Percentiles rank a stretch among this genome's conserved stretches.
These are phyloP conservation scores for Cocos nucifera DNA, from an alignment of 176 grass and related monocot genomes.

Conservation along the genomic window DNA sequence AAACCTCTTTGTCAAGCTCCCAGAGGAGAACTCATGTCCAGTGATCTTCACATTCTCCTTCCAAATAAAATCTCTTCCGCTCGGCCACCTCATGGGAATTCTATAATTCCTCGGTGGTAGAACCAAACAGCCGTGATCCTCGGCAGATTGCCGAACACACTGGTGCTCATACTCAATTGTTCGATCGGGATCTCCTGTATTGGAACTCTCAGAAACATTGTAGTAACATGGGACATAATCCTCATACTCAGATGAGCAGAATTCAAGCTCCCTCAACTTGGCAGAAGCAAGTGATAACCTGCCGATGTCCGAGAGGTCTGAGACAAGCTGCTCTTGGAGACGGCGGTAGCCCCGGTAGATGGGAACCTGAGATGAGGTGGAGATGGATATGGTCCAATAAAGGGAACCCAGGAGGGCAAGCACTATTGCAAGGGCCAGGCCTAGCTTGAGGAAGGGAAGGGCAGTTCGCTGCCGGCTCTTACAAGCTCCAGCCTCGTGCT, in stretches of 20 bases:
- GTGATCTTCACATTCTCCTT: slow-evolving; percentile 97
- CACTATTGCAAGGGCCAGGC: slow-evolving; percentile 26
- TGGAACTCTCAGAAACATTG: slow-evolving; percentile 63
- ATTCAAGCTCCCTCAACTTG: slow-evolving; percentile 56
- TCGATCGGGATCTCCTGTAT: slow-evolving; percentile 53
- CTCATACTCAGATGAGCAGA: slow-evolving; percentile 54
- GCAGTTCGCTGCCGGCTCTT: slow-evolving; percentile 33
- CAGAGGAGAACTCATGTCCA: slow-evolving; percentile 93
- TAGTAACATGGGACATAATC: slow-evolving; percentile 90
- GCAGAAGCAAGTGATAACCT: slow-evolving; percentile 59
- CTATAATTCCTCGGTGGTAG: slow-evolving; percentile 67
- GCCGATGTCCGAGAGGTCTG: slow-evolving; percentile 73
- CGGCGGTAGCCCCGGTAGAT: slow-evolving; percentile 53
- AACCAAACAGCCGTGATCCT: slow-evolving; percentile 40
- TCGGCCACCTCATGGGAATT: slow-evolving; percentile 84
- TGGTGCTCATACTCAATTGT: slow-evolving; percentile 58
- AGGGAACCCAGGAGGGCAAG: slow-evolving; percentile 48
- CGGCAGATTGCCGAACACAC: slow-evolving; percentile 38
- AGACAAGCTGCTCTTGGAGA: slow-evolving; percentile 81
- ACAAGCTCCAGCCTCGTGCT: slow-evolving; percentile 16
- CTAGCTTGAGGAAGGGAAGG: slow-evolving; percentile 43
- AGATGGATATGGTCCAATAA: slow-evolving; percentile 69
- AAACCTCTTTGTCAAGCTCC: slow-evolving; percentile 91
- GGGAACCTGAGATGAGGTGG: slow-evolving; percentile 17
- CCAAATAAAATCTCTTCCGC: slow-evolving; percentile 92